Evolutionary conservation across 345 rosid species (phyloP), one percentile per base, ranked within the genome.

Genomic region (Sonneratia alba): DNA sequence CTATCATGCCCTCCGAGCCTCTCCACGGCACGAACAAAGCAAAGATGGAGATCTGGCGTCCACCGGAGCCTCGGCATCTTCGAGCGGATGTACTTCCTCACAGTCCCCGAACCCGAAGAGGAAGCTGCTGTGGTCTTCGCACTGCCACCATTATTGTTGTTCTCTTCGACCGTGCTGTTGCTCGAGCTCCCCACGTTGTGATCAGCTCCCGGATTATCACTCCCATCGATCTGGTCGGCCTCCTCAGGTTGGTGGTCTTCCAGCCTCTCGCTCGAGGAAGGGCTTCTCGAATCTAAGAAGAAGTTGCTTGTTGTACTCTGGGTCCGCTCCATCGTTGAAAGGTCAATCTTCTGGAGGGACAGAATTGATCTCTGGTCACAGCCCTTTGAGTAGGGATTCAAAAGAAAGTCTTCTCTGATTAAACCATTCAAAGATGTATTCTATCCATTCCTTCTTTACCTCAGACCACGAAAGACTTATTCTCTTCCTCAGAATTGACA

Each of bases 1-100:
- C 97, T 83, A 3, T 87, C 84, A 77, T 87, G 92, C 24, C 97
- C 97, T 12, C 97, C 97, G 2, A 92, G 92, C 75, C 83, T 84
- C 67, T 88, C 90, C 40, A 92, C 87, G 2, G 94, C 96, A 69
- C 80, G 87, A 71, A 87, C 72, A 71, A 92, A 92, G 67, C 88
- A 80, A 70, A 82, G 86, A 78, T 92, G 97, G 72, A 92, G 97
- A 81, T 90, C 97, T 0, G 87, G 85, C 12, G 87, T 84, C 97
- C 97, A 92, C 27, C 90, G 83, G 67, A 90, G 85, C 76, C 97
- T 77, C 0, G 96, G 94, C 73, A 80, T 78, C 88, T 85, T 90
- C 66, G 96, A 92, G 79, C 96, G 84, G 68, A 86, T 81, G 74
- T 92, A 92, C 57, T 89, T 86, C 79, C 97, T 71, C 47, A 89